A percentile compares a stretch with the other conserved stretches of the same genome.
Evolutionary conservation across 2,329 filamentous ascomycete genomes (phyloP).

Genomic region (Cordyceps tenuipes): DNA sequence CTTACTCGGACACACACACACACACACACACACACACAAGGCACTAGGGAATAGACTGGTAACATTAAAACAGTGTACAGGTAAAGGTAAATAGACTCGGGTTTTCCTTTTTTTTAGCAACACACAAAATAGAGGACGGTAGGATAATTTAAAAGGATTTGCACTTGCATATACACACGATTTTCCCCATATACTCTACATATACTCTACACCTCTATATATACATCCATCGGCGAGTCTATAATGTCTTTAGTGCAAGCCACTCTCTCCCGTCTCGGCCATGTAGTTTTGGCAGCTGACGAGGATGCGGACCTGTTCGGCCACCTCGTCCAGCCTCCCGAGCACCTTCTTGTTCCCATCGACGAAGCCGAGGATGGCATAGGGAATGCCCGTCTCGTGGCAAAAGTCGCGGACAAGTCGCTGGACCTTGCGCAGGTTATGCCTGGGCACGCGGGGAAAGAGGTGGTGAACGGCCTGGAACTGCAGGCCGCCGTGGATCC

Average conservation of each 20-base stretch:
- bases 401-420: constrained; percentile 54
- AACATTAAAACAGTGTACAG: background rate
- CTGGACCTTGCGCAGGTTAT: constrained; percentile 57
- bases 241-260: constrained; percentile 21
- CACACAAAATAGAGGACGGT: background rate
- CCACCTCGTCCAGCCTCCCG: constrained; percentile 45
- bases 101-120: background rate
- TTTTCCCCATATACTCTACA: background rate
- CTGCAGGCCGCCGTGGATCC: constrained; percentile 63
- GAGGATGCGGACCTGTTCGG: constrained; percentile 51
- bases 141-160: background rate
- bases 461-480: constrained; percentile 66
- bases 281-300: constrained; percentile 47
- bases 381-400: constrained; percentile 54
- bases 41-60: background rate
- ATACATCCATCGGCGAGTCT: background rate
- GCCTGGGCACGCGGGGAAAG: constrained; percentile 59
- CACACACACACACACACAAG: too few species aligned
- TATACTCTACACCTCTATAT: background rate
- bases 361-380: constrained; percentile 52
- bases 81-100: background rate
- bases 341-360: constrained; percentile 51
- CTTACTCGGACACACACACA: background rate
- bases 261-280: constrained; percentile 38
- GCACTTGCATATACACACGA: background rate